Base-by-base conservation (phyloP, 352 stramenopile species). In the Globisporangium cylindrosporum region DNA sequence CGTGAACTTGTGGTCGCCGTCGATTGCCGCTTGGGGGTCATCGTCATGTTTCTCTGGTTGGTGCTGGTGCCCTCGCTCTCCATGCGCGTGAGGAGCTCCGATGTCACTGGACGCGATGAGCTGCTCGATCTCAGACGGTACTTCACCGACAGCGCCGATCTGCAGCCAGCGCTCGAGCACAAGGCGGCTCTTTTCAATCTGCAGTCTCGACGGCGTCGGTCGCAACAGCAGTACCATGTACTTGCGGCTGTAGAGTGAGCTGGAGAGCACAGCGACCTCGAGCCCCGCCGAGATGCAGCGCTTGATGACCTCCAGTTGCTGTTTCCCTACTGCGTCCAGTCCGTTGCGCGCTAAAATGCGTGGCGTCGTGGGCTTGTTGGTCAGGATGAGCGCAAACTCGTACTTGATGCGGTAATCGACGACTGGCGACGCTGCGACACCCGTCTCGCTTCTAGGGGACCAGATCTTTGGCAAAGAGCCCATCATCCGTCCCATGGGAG, bases 141-240 rank as follows among this genome's bases (percentile, higher is more conserved):
- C 86, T 81, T 95, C 86, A 20, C 88, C 88, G 0, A 95, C 86
- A 29, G 88, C 88, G 64, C 88, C 88, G 27, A 95, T 95, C 61
- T 95, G 85, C 25, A 95, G 77, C 88, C 88, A 95, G 12, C 88
- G 88, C 60, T 95, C 88, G 9, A 95, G 77, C 53, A 90, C 86
- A 2, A 95, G 69, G 2, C 88, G 81, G 66, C 75, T 95, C 51
- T 92, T 92, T 53, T 95, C 88, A 22, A 88, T 93, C 58, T 92
- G 80, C 22, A 95, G 60, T 5, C 88, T 81, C 12, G 78, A 74
- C 2, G 75, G 72, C 12, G 83, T 92, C 18, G 88, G 88, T 38
- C 78, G 77, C 6, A 95, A 61, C 6, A 95, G 70, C 2, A 95
- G 63, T 27, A 92, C 84, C 70, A 94, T 82, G 63, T 92, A 95